Conservation (phyloP, 2,329 filamentous ascomycete genomes). For the Alternaria ethzedia region DNA sequence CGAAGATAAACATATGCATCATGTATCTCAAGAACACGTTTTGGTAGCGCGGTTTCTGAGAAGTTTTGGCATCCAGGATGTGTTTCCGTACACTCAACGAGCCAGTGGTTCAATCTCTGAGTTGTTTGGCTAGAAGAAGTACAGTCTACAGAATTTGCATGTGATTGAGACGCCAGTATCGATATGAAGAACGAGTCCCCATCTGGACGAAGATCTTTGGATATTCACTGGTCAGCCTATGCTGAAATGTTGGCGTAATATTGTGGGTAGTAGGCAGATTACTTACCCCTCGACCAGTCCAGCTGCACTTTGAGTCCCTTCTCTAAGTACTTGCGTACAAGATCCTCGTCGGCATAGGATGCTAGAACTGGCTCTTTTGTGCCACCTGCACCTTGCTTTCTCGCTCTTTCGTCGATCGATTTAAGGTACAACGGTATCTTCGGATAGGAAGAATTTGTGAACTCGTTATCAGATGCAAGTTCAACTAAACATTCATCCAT, state of each 20-base stretch:
- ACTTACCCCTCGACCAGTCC: background rate
- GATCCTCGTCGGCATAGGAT: background rate
- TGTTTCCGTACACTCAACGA: background rate
- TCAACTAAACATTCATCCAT: too few relatives aligned
- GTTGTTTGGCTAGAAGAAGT: background rate
- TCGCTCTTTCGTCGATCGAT: background rate
- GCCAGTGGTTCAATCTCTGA: background rate
- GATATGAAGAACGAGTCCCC: too few relatives aligned
- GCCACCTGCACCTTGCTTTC: background rate
- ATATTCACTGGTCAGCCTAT: background rate
- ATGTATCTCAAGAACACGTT: background rate
- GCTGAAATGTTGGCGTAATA: background rate
- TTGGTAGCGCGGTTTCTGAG: background rate
- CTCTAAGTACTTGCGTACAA: background rate
- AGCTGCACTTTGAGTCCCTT: background rate
- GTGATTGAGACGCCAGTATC: too few relatives aligned
- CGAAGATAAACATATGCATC: accelerated
- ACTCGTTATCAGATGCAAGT: too few relatives aligned
- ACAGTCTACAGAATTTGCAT: too few relatives aligned
- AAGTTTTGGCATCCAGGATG: accelerated
- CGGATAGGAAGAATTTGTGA: background rate
- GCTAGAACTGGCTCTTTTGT: accelerated
- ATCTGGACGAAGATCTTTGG: background rate
- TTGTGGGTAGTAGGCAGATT: background rate
- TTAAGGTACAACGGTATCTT: background rate